phyloP scores from a whole-genome alignment of 164 flowering plant genomes.

The Stephania cephalantha region DNA sequence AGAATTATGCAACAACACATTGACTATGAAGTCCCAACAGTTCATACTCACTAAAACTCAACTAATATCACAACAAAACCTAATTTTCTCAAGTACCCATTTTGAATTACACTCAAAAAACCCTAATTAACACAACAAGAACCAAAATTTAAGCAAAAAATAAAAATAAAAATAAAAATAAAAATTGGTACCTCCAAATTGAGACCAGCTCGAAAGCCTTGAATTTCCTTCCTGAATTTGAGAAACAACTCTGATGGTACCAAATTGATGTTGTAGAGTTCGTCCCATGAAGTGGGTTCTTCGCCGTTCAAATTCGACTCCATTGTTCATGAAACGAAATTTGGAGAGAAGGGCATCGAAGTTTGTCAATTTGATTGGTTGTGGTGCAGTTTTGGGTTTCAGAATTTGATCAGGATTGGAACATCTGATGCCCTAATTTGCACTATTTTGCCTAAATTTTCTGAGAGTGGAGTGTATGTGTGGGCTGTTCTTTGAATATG shows the following conservation, averaged over 20 bases:
- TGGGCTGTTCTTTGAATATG: no score
- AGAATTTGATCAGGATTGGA: neutral
- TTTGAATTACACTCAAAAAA: no score
- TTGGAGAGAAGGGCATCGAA: neutral
- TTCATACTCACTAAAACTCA: no score
- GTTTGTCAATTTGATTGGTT: neutral
- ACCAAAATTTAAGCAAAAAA: no score
- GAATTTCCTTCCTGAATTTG: constrained; percentile 67
- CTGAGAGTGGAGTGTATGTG: neutral
- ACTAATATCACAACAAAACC: no score
- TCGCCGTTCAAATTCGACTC: constrained; percentile 31
- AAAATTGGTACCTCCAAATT: constrained; percentile 60
- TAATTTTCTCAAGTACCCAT: no score
- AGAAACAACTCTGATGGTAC: constrained; percentile 73
- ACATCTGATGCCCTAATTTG: neutral
- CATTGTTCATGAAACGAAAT: constrained; percentile 18
- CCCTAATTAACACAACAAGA: no score
- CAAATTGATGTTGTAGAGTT: constrained; percentile 55
- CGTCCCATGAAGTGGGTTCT: constrained; percentile 64
- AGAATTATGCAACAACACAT: no score
- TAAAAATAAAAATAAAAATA: no score
- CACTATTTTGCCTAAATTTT: neutral
- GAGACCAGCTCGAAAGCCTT: constrained; percentile 64
- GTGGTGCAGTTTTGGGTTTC: neutral
- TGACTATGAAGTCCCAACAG: no score